A percentile compares a stretch with the other conserved stretches of the same genome.
phyloP scores from a whole-genome alignment of 2,329 filamentous ascomycete species.

The Colletotrichum siamense region DNA sequence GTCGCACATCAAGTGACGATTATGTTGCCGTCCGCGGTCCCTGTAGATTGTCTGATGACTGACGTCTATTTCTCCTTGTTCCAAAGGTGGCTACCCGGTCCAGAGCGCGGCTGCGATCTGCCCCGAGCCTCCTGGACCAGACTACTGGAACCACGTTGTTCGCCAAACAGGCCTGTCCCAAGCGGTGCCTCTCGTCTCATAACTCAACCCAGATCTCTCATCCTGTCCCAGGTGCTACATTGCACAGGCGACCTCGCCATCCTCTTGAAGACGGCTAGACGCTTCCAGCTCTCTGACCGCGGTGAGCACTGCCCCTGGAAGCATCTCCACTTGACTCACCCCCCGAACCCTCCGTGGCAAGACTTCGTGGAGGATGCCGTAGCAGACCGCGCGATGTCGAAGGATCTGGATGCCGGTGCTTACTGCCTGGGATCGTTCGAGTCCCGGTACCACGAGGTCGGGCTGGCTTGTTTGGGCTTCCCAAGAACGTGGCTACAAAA shows the following conservation, averaged over 20 bases:
- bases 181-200: background rate
- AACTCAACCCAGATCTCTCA: background rate
- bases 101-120: slow-evolving; percentile 4
- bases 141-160: slow-evolving; percentile 16
- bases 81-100: background rate
- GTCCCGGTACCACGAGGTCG: background rate
- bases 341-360: background rate
- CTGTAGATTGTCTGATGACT: background rate
- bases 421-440: background rate
- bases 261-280: background rate
- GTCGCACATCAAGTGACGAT: slow-evolving; percentile 8
- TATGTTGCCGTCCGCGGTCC: slow-evolving; percentile 1
- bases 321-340: background rate
- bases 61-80: background rate
- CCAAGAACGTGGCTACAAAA: background rate
- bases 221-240: slow-evolving; percentile 11
- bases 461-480: background rate
- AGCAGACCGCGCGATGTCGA: background rate
- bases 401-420: background rate
- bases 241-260: background rate
- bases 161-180: background rate
- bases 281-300: background rate
- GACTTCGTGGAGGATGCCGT: background rate
- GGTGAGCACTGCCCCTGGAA: background rate
- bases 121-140: slow-evolving; percentile 11